Percentiles rank a stretch among this genome's conserved stretches.
Conservation (phyloP, 768 basidiomycete genomes). For the Vararia minispora region DNA sequence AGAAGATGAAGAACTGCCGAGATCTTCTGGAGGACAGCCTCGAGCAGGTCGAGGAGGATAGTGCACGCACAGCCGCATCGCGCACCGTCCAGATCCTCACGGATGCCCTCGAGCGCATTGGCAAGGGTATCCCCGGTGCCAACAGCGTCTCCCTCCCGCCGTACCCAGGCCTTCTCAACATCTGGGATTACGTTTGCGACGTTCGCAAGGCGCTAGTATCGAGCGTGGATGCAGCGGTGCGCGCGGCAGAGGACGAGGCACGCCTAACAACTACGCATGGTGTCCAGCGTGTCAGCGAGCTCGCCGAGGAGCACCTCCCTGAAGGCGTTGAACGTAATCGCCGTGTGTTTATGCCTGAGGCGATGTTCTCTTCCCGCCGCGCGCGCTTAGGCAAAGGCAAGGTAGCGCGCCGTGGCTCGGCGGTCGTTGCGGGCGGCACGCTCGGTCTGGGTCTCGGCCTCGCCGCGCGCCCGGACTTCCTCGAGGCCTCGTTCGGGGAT, state of each 20-base stretch:
- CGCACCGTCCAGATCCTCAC: conserved; percentile 49
- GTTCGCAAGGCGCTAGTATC: conserved; percentile 68
- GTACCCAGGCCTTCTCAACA: conserved; percentile 72
- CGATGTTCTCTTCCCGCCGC: conserved; percentile 73
- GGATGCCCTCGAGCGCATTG: conserved; percentile 66
- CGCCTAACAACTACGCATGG: conserved; percentile 52
- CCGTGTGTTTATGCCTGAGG: conserved; percentile 91
- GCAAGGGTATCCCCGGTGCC: conserved; percentile 60
- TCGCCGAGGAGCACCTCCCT: conserved; percentile 74
- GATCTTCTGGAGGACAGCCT: conserved; percentile 72
- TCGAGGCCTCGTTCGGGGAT: conserved; percentile 74
- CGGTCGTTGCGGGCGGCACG: conserved; percentile 65
- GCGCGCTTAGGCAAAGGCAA: conserved; percentile 24
- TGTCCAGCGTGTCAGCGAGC: conserved; percentile 50
- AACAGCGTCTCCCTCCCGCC: conserved; percentile 50
- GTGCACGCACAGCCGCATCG: conserved; percentile 39
- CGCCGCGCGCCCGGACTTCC: conserved; percentile 63
- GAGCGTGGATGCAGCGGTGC: conserved; percentile 72
- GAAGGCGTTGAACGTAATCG: conserved; percentile 70
- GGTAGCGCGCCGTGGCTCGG: conserved; percentile 23
- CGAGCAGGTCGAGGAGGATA: conserved; percentile 69
- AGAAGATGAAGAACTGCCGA: conserved; percentile 70
- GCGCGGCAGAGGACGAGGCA: conserved; percentile 75
- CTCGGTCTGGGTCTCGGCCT: conserved; percentile 79
- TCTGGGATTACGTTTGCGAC: conserved; percentile 81